phyloP scores from a whole-genome alignment of 129 eudicot genomes.

The Ambrosia trifida region DNA sequence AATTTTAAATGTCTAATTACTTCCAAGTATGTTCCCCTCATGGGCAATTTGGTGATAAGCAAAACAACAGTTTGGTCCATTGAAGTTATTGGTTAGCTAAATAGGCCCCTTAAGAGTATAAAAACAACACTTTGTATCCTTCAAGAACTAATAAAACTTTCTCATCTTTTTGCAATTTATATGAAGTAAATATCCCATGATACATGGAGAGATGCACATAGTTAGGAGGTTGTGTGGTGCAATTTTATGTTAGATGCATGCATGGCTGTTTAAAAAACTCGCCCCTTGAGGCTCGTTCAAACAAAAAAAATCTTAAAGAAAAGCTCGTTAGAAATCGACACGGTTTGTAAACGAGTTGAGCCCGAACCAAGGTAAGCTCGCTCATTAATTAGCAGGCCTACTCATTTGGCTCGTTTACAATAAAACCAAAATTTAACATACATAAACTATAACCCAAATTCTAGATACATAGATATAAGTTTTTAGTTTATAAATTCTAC shows the following conservation, averaged over 20 bases:
- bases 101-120: slow-evolving; percentile 8
- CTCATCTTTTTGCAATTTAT: background rate
- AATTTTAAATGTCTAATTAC: slow-evolving; percentile 11
- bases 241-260: background rate
- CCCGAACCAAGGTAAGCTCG: too few relatives aligned
- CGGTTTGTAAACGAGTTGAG: too few relatives aligned
- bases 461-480: too few relatives aligned
- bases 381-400: too few relatives aligned
- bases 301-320: too few relatives aligned
- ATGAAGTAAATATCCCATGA: background rate
- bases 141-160: background rate
- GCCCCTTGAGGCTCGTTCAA: too few relatives aligned
- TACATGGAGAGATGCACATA: background rate
- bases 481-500: too few relatives aligned
- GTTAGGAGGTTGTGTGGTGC: background rate
- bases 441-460: too few relatives aligned
- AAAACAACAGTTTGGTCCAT: slow-evolving; percentile 8
- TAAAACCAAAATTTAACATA: too few relatives aligned
- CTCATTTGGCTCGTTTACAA: too few relatives aligned
- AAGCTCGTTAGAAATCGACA: too few relatives aligned
- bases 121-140: slow-evolving; percentile 8
- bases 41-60: slow-evolving; percentile 18
- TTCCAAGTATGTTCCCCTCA: slow-evolving; percentile 20
- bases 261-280: background rate
- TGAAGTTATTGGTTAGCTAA: slow-evolving; percentile 1